These are phyloP conservation scores for Tylopilus sp. DNA, from an alignment of 1,284 basidiomycete genomes.

Conservation along the genomic window DNA sequence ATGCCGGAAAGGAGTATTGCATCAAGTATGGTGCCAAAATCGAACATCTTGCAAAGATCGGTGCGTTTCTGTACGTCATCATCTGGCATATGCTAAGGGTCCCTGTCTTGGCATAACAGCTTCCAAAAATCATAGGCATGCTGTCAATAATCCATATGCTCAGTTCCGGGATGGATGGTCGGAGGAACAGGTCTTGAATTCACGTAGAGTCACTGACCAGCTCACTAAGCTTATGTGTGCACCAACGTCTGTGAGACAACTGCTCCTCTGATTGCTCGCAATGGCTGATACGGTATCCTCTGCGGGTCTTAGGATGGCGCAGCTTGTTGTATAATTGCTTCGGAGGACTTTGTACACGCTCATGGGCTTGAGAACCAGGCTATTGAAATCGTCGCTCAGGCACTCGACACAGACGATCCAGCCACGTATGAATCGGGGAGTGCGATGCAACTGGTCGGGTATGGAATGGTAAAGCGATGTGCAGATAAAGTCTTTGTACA, in stretches of 20 bases:
- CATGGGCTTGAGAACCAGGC: constrained; percentile 83
- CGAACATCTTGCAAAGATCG: constrained; percentile 74
- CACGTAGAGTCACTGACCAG: constrained; percentile 69
- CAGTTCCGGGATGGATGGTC: constrained; percentile 81
- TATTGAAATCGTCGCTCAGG: constrained; percentile 71
- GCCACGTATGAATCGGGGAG: constrained; percentile 62
- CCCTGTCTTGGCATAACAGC: constrained; percentile 46
- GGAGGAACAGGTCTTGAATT: constrained; percentile 64
- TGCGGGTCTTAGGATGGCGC: constrained; percentile 58
- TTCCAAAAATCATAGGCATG: constrained; percentile 84
- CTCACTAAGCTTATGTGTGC: constrained; percentile 88
- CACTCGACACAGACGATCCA: constrained; percentile 62
- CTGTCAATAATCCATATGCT: constrained; percentile 81
- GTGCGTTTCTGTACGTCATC: constrained; percentile 42
- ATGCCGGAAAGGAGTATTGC: constrained; percentile 79
- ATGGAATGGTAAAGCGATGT: constrained; percentile 70
- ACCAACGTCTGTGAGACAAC: constrained; percentile 63
- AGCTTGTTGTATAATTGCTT: constrained; percentile 74
- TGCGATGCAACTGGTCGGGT: constrained; percentile 76
- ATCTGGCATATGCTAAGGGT: background rate
- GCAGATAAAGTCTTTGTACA: constrained; percentile 71
- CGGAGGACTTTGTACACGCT: constrained; percentile 77
- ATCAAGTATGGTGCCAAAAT: constrained; percentile 70
- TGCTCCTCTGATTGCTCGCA: too few species aligned
- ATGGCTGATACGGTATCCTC: too few species aligned